phyloP scores from a whole-genome alignment of 768 basidiomycete genomes.

The Sporobolomyces roseus region DNA sequence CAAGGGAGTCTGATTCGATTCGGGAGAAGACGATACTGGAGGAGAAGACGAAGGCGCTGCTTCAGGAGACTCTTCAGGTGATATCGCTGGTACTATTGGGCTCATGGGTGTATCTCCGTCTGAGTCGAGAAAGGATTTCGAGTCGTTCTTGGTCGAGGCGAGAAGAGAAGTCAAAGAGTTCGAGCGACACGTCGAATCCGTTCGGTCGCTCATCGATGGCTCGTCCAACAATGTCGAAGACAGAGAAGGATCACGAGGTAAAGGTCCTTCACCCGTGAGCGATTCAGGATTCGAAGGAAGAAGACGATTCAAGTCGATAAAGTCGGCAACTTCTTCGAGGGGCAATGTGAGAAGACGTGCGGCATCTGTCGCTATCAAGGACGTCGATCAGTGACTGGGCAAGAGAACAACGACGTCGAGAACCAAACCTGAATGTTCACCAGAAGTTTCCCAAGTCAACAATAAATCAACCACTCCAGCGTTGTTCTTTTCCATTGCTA shows the following conservation, averaged over 20 bases:
- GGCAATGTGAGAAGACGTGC: not conserved
- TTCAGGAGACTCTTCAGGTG: no score
- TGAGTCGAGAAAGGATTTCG: no score
- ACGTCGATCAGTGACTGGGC: not conserved
- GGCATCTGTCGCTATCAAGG: not conserved
- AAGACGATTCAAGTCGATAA: not conserved
- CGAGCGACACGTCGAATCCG: not conserved
- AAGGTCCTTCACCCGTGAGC: not conserved
- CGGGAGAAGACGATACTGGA: no score
- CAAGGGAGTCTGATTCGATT: no score
- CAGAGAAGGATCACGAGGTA: not conserved
- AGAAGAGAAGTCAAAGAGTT: not conserved
- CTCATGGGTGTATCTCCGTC: no score
- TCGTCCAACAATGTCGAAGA: not conserved
- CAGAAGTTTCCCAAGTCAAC: not conserved
- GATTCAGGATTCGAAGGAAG: not conserved
- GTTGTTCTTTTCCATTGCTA: not conserved
- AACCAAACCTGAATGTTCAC: not conserved
- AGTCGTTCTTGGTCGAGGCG: not conserved
- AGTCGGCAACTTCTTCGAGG: not conserved
- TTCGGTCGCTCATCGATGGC: not conserved
- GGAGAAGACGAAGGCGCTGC: no score
- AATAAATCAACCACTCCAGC: no score
- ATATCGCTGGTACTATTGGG: no score
- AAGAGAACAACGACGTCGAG: not conserved